Evolutionary conservation across 2,329 filamentous ascomycete species (phyloP).

Genomic region (Trichophyton equinum): DNA sequence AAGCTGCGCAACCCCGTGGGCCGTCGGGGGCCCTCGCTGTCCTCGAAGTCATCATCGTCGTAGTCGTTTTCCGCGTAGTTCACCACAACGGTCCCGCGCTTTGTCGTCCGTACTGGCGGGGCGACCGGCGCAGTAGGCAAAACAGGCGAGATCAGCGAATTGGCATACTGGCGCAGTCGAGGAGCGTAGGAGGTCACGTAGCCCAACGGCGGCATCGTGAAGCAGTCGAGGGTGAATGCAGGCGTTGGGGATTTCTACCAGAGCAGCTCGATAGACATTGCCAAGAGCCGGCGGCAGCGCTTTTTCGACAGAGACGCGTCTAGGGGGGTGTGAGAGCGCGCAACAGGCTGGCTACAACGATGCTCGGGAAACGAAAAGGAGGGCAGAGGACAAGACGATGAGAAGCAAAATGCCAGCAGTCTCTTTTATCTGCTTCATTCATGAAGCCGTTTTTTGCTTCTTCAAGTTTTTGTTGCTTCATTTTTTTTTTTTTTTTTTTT

Average conservation of each 20-base stretch:
- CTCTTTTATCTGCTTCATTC: neutral
- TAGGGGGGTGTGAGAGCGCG: neutral
- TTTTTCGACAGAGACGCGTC: constrained; percentile 2
- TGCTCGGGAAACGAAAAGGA: neutral
- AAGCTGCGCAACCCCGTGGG: constrained; percentile 73
- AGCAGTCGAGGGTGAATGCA: neutral
- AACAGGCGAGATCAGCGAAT: constrained; percentile 78
- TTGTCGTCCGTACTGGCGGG: constrained; percentile 70
- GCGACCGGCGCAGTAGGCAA: constrained; percentile 57
- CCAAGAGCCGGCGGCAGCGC: constrained; percentile 5
- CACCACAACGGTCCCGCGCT: constrained; percentile 89
- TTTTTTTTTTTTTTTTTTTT: constrained; percentile 1
- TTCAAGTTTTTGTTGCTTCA: neutral
- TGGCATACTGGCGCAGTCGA: constrained; percentile 77
- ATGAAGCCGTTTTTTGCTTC: neutral
- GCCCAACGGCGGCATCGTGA: constrained; percentile 44
- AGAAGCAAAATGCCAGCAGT: neutral
- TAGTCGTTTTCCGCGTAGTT: constrained; percentile 97
- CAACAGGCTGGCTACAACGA: neutral
- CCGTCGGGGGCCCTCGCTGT: constrained; percentile 54
- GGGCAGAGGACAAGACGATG: neutral
- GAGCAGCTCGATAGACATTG: constrained; percentile 4
- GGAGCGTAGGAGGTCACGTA: constrained; percentile 88
- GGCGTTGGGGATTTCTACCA: neutral
- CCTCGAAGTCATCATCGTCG: constrained; percentile 55